Base-by-base conservation (phyloP, 148 eudicot species). In the Diospyros lotus region DNA sequence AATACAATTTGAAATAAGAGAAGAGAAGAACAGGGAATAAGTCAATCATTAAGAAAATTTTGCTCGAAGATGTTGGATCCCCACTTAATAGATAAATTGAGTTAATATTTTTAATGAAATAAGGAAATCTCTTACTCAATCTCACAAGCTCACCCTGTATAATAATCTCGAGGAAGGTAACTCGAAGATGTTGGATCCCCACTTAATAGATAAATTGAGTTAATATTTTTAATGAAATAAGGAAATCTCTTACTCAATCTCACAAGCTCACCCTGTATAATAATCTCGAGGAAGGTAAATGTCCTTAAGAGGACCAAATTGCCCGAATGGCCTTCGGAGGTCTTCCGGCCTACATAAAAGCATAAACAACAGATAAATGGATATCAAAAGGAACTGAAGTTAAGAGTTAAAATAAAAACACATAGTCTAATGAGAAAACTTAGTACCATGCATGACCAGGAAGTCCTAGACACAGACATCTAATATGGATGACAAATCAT, bases 271-370 rank as follows among this genome's bases (percentile, higher is more conserved):
- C 99, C 96, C 94, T 75, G 94, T 87, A 74, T 95, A 88, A 75
- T 95, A 95, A 83, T 95, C 97, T 82, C 89, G 85, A 67, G 98
- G 99, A 82, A 95, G 83, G 78, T 95, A 95, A 65, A 95, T 79
- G 58, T 95, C 99, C 85, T 95, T 95, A 14, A 95, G 77, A 45
- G 88, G 91, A 56, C 99, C 99, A 82, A 90, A 95, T 82, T 95
- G 91, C 64, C 89, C 91, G 80, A 95, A 95, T 39, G 94, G 97
- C 73, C 94, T 89, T 65, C 94, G 85, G 79, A 95, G 96, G 78
- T 95, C 97, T 68, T 95, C 99, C 6, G 94, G 92, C 89, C 99
- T 95, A 94, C 63, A 62, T 6, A 78, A 73, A 40, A 68, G 46
- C 60, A 62, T 3, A 62, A 17, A 69, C 12, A 28, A 48, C 46